Base-by-base conservation (phyloP, 1,284 basidiomycete species). In the Cutaneotrichosporon cutaneum region DNA sequence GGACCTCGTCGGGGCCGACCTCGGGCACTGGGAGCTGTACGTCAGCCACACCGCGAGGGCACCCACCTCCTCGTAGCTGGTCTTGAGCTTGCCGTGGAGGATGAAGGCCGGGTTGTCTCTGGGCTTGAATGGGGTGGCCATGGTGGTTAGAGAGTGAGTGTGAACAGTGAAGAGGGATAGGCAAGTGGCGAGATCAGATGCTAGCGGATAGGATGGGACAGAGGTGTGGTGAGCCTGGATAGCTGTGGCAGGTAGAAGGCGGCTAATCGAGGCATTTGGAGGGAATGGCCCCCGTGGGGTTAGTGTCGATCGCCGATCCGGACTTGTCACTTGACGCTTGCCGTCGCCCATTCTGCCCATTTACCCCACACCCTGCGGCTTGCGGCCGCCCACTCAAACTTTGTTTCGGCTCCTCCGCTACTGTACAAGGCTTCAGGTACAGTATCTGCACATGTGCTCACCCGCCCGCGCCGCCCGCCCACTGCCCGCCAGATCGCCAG, bases 1-100 rank as follows among this genome's bases (percentile, higher is more conserved):
- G 86, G 50, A 94, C 92, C 71, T 96, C 89, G 71, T 90, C 83
- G 57, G 84, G 85, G 24, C 83, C 82, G 65, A 90, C 88, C 61
- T 89, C 83, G 27, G 91, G 92, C 62, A 96, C 85, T 6, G 89
- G 87, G 4, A 90, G 83, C 68, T 90, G 39, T n/a, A 14, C 22
- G 53, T 56, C 33, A 53, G 45, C 48, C 16, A 50, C 6, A 10
- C 32, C 21, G n/a, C 4, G 13, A 7, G 14, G 22, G 11, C 9
- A 56, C 68, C 32, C 33, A 75, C 75, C 63, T 71, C 64, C 53
- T 70, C 72, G 35, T 68, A 77, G 42, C 66, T 68, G 7, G 73
- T 75, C n/a, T 69, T 58, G 47, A 76, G 68, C 53, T 64, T 64
- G 36, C 73, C 74, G 54, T 77, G 68, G 55, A 77, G 73, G 57